Evolutionary conservation across 495 filamentous ascomycete genomes (phyloP), one percentile per base, ranked within the genome.

Genomic region (Elasticomyces elasticus): DNA sequence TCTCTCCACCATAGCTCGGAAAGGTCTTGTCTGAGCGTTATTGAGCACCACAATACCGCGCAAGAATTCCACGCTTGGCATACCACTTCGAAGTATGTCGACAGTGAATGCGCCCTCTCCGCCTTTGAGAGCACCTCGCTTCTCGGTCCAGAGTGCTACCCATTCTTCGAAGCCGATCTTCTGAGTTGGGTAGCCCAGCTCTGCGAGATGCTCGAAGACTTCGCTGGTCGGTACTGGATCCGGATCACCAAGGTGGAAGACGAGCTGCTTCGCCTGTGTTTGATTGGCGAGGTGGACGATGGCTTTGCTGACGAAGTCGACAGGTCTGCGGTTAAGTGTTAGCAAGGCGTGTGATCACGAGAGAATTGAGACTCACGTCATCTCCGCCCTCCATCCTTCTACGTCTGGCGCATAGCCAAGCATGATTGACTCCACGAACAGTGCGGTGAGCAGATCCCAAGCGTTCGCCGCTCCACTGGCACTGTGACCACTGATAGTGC

Each of bases 401-500:
- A 84, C 77, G 49, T 82, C 75, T 0, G 81, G 81, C 4, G 74
- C 74, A 49, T 75, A 76, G 20, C 81, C 81, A 0, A 86, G 60
- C 26, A 77, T 75, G 30, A 84, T 74, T 7, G 81, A 84, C 59
- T 86, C 82, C 1, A 86, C 79, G 22, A 85, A 70, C 49, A 86
- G 55, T 0, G 82, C 82, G 55, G 76, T 79, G 12, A 86, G 67
- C 5, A 86, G 70, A 74, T 85, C 82, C 68, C 77, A 85, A 0
- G 80, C 74, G 54, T 86, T 86, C 0, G 79, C 74, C n/a, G 81
- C 76, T 26, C 89, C 89, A 15, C 79, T 81, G 44, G 69, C 66
- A 5, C 81, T 79, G 61, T 90, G 85, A 17, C 90, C 92, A 11
- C 82, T 74, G 4, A 96, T 76, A 62, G 95, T 96, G 30, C 91